Conservation (phyloP, 2,329 filamentous ascomycete genomes). For the Colletotrichum incanum region DNA sequence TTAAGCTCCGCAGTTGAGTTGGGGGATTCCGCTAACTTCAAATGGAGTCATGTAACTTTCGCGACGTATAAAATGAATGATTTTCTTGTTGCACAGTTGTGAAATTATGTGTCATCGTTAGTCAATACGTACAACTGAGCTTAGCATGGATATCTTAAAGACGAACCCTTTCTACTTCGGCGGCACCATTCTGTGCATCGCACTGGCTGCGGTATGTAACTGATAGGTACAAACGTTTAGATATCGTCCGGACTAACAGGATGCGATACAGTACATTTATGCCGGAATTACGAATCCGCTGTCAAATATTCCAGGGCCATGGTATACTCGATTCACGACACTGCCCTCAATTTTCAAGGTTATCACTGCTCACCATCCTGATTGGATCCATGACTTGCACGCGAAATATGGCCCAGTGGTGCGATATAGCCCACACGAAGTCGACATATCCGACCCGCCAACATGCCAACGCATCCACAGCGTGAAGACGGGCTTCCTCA, state of each 20-base stretch:
- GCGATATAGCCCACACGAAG: conserved; percentile 29
- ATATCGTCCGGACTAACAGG: not conserved
- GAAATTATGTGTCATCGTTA: no score
- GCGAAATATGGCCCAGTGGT: conserved; percentile 38
- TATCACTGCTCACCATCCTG: conserved; percentile 14
- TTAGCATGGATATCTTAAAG: conserved; percentile 21
- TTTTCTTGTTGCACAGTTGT: no score
- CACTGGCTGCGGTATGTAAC: conserved; percentile 16
- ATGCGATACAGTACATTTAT: conserved; percentile 9
- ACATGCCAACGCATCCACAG: conserved; percentile 51
- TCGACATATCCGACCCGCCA: conserved; percentile 45
- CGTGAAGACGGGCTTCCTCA: conserved; percentile 25
- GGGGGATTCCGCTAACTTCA: not conserved
- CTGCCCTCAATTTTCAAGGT: conserved; percentile 17
- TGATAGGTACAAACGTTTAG: fast-evolving
- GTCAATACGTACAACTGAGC: not conserved
- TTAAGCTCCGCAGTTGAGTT: not conserved
- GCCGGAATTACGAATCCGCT: conserved; percentile 30
- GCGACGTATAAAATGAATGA: not conserved
- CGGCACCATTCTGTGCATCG: conserved; percentile 14
- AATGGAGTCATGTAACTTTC: not conserved
- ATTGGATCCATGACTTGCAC: conserved; percentile 35
- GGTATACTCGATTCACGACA: conserved; percentile 35
- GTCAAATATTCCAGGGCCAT: conserved; percentile 26
- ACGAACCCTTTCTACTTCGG: conserved; percentile 20